Conservation (phyloP, 2,329 filamentous ascomycete genomes). For the Paramyrothecium sp. region DNA sequence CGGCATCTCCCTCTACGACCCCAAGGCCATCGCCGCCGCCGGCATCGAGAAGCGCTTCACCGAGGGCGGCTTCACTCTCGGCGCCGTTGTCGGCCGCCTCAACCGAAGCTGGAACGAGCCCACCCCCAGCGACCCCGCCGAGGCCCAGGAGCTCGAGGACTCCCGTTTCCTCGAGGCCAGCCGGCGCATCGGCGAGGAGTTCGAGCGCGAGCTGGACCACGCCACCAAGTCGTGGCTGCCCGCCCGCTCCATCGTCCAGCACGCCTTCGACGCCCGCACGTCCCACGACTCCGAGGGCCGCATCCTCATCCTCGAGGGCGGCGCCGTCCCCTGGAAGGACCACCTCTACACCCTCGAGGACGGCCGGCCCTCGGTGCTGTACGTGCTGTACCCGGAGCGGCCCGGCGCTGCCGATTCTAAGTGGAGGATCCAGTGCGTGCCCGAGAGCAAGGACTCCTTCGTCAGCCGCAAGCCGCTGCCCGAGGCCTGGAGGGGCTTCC, state of each 20-base stretch:
- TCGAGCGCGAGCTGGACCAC: constrained; percentile 76
- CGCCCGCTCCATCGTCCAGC: constrained; percentile 74
- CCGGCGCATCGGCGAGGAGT: constrained; percentile 83
- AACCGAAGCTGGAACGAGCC: constrained; percentile 81
- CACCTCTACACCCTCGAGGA: constrained; percentile 87
- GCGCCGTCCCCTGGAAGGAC: constrained; percentile 92
- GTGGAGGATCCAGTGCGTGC: constrained; percentile 95
- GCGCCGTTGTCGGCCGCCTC: constrained; percentile 76
- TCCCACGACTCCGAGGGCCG: constrained; percentile 72
- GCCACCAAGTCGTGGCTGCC: constrained; percentile 80
- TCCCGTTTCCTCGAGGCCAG: constrained; percentile 75
- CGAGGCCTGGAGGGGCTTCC: constrained; percentile 86
- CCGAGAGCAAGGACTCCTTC: constrained; percentile 80
- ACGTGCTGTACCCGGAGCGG: constrained; percentile 89
- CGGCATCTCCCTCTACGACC: constrained; percentile 81
- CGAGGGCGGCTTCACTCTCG: constrained; percentile 78
- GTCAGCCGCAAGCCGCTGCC: constrained; percentile 88
- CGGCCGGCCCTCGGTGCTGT: constrained; percentile 62
- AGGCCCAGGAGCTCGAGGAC: constrained; percentile 74
- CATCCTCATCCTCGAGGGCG: constrained; percentile 74
- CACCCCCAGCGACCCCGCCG: constrained; percentile 44
- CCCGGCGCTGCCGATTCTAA: constrained; percentile 66
- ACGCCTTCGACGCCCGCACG: constrained; percentile 68
- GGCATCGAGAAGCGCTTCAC: constrained; percentile 81
- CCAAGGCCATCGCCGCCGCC: constrained; percentile 64